These are phyloP conservation scores for Omphalea diandra DNA, from an alignment of 441 rosid genomes.

Conservation along the genomic window DNA sequence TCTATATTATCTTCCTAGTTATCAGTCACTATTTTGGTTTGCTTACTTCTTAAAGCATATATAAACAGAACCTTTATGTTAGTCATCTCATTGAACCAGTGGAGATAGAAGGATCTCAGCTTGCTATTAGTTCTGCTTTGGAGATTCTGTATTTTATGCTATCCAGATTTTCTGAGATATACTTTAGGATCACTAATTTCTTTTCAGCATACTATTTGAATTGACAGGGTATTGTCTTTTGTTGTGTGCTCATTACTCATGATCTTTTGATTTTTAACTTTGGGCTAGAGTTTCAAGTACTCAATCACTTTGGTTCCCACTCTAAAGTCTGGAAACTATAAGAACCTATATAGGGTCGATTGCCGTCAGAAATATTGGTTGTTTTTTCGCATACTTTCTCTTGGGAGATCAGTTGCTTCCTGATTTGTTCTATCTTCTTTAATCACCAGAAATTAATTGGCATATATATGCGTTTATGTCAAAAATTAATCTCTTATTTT, in stretches of 20 bases:
- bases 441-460: background rate
- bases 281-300: conserved; percentile 8
- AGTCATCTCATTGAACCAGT: conserved; percentile 60
- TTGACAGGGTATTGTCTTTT: too few relatives aligned
- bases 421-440: conserved; percentile 2
- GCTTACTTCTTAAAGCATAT: conserved; percentile 14
- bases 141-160: conserved; percentile 59
- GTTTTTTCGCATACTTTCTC: background rate
- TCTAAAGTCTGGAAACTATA: background rate
- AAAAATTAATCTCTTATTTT: background rate
- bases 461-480: background rate
- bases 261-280: conserved; percentile 17
- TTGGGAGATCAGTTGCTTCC: background rate
- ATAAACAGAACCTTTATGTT: conserved; percentile 62
- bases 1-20: conserved; percentile 18
- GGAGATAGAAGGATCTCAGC: conserved; percentile 90
- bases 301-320: background rate
- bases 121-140: conserved; percentile 71
- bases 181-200: conserved; percentile 14
- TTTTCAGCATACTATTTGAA: conserved; percentile 1
- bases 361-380: background rate
- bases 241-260: too few relatives aligned
- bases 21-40: conserved; percentile 15
- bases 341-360: background rate
- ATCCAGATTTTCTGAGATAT: conserved; percentile 66